Evolutionary conservation across 306 rosid species (phyloP).

Genomic region (Dryas drummondii): DNA sequence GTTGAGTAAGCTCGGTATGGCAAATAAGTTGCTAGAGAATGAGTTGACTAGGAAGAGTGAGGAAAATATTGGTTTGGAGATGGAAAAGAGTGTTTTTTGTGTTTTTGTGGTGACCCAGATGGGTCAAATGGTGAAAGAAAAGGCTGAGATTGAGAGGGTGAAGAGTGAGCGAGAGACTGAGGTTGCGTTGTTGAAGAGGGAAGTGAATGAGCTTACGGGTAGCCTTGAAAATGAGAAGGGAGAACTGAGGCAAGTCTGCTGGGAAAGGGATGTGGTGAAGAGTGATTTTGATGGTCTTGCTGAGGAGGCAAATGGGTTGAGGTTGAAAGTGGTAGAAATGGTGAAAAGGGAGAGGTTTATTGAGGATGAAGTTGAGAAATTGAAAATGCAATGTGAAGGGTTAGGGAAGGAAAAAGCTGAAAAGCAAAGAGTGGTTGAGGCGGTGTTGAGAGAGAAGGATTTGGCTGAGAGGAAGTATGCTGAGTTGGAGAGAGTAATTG

Average conservation of each 20-base stretch:
- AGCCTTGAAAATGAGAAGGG: constrained; percentile 39
- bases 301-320: constrained; percentile 35
- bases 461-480: constrained; percentile 31
- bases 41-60: constrained; percentile 28
- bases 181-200: constrained; percentile 35
- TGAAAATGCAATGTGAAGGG: constrained; percentile 26
- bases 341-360: constrained; percentile 30
- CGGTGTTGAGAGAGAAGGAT: constrained; percentile 39
- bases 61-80: constrained; percentile 25
- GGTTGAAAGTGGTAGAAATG: constrained; percentile 33
- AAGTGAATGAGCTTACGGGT: constrained; percentile 18
- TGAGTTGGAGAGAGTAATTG: constrained; percentile 29
- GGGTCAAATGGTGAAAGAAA: constrained; percentile 38
- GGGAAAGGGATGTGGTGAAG: constrained; percentile 50
- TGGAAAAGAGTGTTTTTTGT: constrained; percentile 39
- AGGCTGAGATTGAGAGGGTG: constrained; percentile 31
- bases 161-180: constrained; percentile 32
- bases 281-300: constrained; percentile 13
- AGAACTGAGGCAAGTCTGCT: constrained; percentile 21
- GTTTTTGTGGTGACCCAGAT: constrained; percentile 40
- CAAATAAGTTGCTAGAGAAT: constrained; percentile 30
- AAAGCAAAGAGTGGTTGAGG: constrained; percentile 29
- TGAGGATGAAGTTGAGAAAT: constrained; percentile 29
- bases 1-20: constrained; percentile 25
- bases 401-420: constrained; percentile 32